Conservation (phyloP, 306 rosid species). For the Lathyrus sativus region DNA sequence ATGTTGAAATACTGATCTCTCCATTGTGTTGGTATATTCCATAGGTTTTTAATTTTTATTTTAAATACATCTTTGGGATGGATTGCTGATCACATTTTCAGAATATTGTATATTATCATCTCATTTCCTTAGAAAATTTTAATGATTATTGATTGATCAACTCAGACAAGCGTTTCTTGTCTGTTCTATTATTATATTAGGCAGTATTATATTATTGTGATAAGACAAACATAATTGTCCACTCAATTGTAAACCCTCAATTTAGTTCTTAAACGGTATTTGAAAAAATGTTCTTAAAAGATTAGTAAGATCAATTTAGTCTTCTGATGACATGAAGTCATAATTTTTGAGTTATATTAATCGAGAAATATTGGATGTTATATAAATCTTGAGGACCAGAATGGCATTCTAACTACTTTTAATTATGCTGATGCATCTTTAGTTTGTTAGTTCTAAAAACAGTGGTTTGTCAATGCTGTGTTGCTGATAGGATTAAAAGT, state of each 20-base stretch:
- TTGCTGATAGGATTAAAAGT: slow-evolving; percentile 8
- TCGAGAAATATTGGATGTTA: background rate
- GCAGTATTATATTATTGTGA: background rate
- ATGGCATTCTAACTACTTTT: slow-evolving; percentile 13
- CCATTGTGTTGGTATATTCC: slow-evolving; percentile 1
- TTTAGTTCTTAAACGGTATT: background rate
- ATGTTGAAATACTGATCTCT: slow-evolving; percentile 7
- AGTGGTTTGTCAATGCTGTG: background rate
- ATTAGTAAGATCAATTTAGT: slow-evolving; percentile 22
- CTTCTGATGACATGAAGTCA: slow-evolving; percentile 17
- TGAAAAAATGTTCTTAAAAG: background rate
- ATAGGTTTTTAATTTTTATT: slow-evolving; percentile 3
- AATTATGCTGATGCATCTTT: background rate
- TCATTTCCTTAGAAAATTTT: slow-evolving; percentile 3
- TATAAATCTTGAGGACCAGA: background rate
- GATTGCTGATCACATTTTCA: slow-evolving; percentile 25
- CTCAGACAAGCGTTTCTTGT: background rate
- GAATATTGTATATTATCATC: slow-evolving; percentile 14
- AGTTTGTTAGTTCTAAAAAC: slow-evolving; percentile 15
- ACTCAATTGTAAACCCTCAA: background rate
- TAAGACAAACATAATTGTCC: background rate
- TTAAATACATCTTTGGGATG: slow-evolving; percentile 1
- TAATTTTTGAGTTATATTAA: slow-evolving; percentile 1
- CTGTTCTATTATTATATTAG: slow-evolving; percentile 8
- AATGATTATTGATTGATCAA: slow-evolving; percentile 26